Percentiles rank a stretch among this genome's conserved stretches.
Conservation (phyloP, 2,329 filamentous ascomycete species). For the Calonectria pauciramosa region DNA sequence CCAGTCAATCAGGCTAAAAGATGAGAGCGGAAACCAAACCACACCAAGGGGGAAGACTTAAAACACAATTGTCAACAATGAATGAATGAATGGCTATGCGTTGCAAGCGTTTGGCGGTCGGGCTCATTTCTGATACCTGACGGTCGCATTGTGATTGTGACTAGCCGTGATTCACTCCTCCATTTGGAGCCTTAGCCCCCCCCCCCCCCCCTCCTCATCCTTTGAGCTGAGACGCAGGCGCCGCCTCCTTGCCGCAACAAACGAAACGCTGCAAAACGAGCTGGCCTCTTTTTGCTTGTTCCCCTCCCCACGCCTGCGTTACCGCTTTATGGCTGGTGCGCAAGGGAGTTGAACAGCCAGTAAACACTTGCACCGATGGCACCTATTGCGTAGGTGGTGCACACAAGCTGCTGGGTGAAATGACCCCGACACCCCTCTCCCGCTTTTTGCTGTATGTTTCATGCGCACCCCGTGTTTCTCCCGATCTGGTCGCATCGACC, state of each 20-base stretch:
- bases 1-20: background rate
- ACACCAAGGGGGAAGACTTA: background rate
- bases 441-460: background rate
- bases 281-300: background rate
- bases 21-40: background rate
- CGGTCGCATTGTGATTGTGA: slow-evolving; percentile 8
- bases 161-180: background rate
- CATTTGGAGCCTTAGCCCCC: background rate
- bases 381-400: slow-evolving; percentile 9
- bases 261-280: background rate
- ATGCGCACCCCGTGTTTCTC: slow-evolving; percentile 2
- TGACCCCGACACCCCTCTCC: background rate
- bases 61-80: background rate
- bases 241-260: background rate
- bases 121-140: slow-evolving; percentile 14
- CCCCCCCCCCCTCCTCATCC: background rate
- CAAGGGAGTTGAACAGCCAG: background rate
- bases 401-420: background rate
- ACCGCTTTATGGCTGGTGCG: background rate
- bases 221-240: background rate
- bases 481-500: background rate
- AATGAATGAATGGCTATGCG: background rate
- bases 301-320: background rate
- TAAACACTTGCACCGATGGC: background rate
- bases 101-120: background rate